Base-by-base conservation (phyloP, 495 filamentous ascomycete genomes). In the Poronia punctata region DNA sequence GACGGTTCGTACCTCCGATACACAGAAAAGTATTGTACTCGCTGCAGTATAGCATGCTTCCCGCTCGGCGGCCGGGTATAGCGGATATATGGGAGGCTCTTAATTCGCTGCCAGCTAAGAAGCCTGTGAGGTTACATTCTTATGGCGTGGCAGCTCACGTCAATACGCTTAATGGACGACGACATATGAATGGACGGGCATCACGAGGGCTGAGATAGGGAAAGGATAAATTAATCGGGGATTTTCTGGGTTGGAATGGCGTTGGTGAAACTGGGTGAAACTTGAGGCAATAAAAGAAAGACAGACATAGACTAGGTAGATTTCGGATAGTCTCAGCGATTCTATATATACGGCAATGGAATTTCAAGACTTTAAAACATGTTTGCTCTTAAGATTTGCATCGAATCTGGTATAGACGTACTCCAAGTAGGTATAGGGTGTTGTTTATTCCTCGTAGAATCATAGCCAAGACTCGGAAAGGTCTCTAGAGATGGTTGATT, bases 1-100 rank as follows among this genome's bases (percentile, higher is more conserved):
- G 92, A 44, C 83, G 80, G 35, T 95, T 95, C 46, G 86, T 81
- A 0, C 86, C 86, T 4, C 90, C 93, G 0, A 90, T 99, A 23
- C 88, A 95, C 58, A 75, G 92, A 7, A 88, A 88, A 55, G 94
- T 88, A 55, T 70, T 99, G 30, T 99, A 99, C 64, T 89, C 86
- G 43, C 79, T 99, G 52, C 92, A 99, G 63, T 99, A 99, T 64
- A 92, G 85, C 66, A 97, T 97, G 93, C 70, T 99, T 21, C 92
- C 92, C 4, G 81, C 85, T 8, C 78, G 70, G 27, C 70, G 92
- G 5, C 86, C 85, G 0, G 78, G 84, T 2, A 80, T 96, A 35
- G 60, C 71, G 45, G 88, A 96, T 56, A 79, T 96, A 46, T 99
- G 93, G 93, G 63, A 75, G 20, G 74, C 80, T 35, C 45, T 72